Conservation (phyloP, 345 rosid species). For the Gossypium ekmanianum region DNA sequence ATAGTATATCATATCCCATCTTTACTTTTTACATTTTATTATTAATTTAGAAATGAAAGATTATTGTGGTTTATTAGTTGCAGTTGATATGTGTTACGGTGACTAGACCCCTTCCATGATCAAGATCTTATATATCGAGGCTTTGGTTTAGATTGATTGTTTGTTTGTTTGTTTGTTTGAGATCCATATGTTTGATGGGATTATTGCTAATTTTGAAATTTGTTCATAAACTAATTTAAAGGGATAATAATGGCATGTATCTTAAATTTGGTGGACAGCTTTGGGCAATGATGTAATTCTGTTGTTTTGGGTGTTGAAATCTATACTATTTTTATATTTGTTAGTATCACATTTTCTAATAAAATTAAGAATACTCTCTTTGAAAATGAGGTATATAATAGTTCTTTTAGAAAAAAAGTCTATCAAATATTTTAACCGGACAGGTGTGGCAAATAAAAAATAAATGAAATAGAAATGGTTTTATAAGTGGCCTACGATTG, state of each 20-base stretch:
- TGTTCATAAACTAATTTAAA: too few species aligned
- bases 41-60: constrained; percentile 26
- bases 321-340: too few species aligned
- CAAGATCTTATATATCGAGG: background rate
- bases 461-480: background rate
- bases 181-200: background rate
- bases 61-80: constrained; percentile 27
- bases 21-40: background rate
- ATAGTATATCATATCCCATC: constrained; percentile 14
- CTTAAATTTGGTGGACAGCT: constrained; percentile 18
- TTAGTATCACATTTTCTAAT: too few species aligned
- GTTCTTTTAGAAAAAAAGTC: background rate
- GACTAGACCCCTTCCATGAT: background rate
- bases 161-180: constrained; percentile 1
- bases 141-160: background rate
- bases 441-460: background rate
- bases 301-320: too few species aligned
- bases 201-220: background rate
- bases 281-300: background rate
- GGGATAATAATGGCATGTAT: constrained; percentile 21
- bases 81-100: background rate
- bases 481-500: background rate
- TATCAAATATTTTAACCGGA: background rate
- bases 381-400: too few species aligned
- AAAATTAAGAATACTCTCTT: too few species aligned